These are phyloP conservation scores for Artemisia annua DNA, from an alignment of 129 eudicot species.

Conservation along the genomic window DNA sequence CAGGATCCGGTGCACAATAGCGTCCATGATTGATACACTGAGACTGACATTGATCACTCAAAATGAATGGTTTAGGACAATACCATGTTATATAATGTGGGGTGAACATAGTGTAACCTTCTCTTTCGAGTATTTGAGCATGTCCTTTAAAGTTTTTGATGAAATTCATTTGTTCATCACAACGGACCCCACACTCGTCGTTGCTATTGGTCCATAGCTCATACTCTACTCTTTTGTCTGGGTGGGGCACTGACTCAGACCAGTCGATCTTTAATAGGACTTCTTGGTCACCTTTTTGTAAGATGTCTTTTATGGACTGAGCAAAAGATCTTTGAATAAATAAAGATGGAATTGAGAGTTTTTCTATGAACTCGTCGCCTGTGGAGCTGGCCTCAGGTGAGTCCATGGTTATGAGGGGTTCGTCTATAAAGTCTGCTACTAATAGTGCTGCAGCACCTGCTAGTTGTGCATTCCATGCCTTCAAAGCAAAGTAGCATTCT, in stretches of 20 bases:
- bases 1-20: conserved; percentile 99
- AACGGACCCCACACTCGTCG: conserved; percentile 90
- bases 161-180: conserved; percentile 91
- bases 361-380: conserved; percentile 78
- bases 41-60: conserved; percentile 72
- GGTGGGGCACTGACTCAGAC: conserved; percentile 98
- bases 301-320: conserved; percentile 58
- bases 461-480: conserved; percentile 92
- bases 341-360: conserved; percentile 76
- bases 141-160: conserved; percentile 85
- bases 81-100: conserved; percentile 98
- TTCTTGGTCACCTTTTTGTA: conserved; percentile 57
- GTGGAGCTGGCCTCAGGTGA: conserved; percentile 79
- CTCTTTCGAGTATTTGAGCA: conserved; percentile 87
- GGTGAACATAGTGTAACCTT: conserved; percentile 79
- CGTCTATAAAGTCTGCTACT: conserved; percentile 74
- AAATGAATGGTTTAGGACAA: conserved; percentile 72
- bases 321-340: conserved; percentile 58
- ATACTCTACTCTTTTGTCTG: conserved; percentile 86
- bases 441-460: conserved; percentile 95
- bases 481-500: conserved; percentile 90
- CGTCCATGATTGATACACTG: conserved; percentile 94
- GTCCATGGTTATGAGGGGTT: conserved; percentile 92
- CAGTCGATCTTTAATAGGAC: conserved; percentile 85
- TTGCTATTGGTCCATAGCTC: conserved; percentile 98